Percentiles rank a stretch among this genome's conserved stretches.
phyloP scores from a whole-genome alignment of 495 filamentous ascomycete genomes.

The Aspergillus wentii region DNA sequence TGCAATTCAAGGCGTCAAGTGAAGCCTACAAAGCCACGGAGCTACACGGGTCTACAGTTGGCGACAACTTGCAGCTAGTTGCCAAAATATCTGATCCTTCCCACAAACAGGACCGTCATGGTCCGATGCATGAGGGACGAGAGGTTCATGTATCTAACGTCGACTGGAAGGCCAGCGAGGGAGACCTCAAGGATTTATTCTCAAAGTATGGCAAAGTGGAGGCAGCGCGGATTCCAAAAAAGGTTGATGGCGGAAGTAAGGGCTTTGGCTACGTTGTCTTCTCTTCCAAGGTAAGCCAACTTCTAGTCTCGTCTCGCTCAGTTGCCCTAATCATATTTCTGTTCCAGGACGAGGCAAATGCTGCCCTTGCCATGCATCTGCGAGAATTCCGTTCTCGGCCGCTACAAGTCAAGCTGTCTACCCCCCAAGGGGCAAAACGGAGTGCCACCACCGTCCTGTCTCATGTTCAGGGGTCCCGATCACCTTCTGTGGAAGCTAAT shows the following conservation, averaged over 20 bases:
- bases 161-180: constrained; percentile 57
- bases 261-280: constrained; percentile 79
- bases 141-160: constrained; percentile 82
- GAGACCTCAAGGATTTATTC: constrained; percentile 67
- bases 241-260: constrained; percentile 58
- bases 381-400: constrained; percentile 63
- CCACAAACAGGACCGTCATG: constrained; percentile 70
- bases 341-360: constrained; percentile 57
- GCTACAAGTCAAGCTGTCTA: constrained; percentile 63
- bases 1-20: constrained; percentile 68
- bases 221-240: constrained; percentile 58
- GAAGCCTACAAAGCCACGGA: constrained; percentile 62
- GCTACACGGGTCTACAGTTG: constrained; percentile 64
- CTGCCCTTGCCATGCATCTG: constrained; percentile 65
- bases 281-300: constrained; percentile 52
- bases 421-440: constrained; percentile 41
- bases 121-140: constrained; percentile 77
- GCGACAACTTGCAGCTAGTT: constrained; percentile 58
- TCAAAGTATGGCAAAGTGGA: constrained; percentile 70
- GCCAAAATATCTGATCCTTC: constrained; percentile 81
- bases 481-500: constrained; percentile 33
- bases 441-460: constrained; percentile 38
- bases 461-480: constrained; percentile 27
- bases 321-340: constrained; percentile 9
- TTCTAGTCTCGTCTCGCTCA: background rate